Evolutionary conservation across 306 rosid genomes (phyloP).

Genomic region (Rosa chinensis): DNA sequence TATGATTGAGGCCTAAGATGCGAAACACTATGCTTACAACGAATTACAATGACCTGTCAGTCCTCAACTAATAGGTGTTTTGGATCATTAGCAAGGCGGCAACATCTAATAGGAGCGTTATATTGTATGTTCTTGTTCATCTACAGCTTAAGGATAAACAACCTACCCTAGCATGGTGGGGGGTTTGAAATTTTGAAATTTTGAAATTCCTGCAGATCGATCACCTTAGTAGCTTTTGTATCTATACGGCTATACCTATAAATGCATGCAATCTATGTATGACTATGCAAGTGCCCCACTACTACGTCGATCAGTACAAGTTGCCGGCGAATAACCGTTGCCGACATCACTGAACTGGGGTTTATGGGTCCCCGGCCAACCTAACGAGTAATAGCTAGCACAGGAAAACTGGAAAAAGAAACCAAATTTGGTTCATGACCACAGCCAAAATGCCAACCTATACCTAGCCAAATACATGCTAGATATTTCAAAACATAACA

Average conservation of each 20-base stretch:
- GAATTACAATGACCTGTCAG: too few relatives aligned
- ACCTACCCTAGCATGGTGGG: too few relatives aligned
- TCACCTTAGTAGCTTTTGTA: not conserved
- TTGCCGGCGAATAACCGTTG: not conserved
- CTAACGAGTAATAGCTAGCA: not conserved
- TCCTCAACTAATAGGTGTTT: too few relatives aligned
- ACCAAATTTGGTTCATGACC: not conserved
- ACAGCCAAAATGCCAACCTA: not conserved
- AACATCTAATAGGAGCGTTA: too few relatives aligned
- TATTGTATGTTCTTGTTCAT: too few relatives aligned
- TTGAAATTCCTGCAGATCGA: too few relatives aligned
- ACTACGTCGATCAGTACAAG: not conserved
- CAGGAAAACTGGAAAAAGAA: not conserved
- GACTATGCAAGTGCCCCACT: not conserved
- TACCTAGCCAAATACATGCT: not conserved
- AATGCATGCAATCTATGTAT: not conserved
- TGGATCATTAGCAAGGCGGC: too few relatives aligned
- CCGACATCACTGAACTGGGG: slow-evolving; percentile 7
- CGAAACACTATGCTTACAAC: too few relatives aligned
- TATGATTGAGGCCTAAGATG: too few relatives aligned
- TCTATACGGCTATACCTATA: not conserved
- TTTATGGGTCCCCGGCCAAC: not conserved
- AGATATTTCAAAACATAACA: not conserved
- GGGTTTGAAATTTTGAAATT: too few relatives aligned
- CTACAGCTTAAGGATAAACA: too few relatives aligned